Base-by-base conservation (phyloP, 441 rosid genomes). In the Aquilaria agallochum region DNA sequence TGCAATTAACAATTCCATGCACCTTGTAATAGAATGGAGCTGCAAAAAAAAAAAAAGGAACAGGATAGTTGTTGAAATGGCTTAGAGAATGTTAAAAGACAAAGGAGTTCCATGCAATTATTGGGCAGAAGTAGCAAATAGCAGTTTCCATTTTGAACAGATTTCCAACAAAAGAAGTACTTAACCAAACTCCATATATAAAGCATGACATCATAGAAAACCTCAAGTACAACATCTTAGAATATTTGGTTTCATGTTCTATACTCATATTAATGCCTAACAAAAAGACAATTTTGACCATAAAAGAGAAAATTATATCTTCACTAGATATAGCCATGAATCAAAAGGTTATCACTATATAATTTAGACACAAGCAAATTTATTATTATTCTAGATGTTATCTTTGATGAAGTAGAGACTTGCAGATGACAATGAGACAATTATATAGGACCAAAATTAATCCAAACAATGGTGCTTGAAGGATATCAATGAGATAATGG, bases 41-140 rank as follows among this genome's bases (percentile, higher is more conserved):
- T 0, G 50, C 10, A 1, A 0, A 45, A 0, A 69, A 69, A 8
- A 20, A 20, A 20, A 20, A 20, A 20, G 1, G 20, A 58, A 62
- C 11, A 58, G 6, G 2, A 69, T 44, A 0, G 33, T 63, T 32
- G 45, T 69, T 0, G 64, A 69, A 5, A 66, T 66, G 54, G 52
- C 13, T 0, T 3, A 8, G 9, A 58, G 33, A 13, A 51, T 58
- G 63, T 5, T 68, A 5, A 62, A 68, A 11, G 67, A 12, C 8
- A 68, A 61, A 56, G 44, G 52, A 1, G 45, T 61, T 4, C 55
- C 66, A 7, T 46, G 56, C 9, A 30, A 30, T 0, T 27, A 53
- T 12, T 68, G 46, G 51, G 56, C 9, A 5, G 1, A 33, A 60
- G 52, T 31, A 6, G n/a, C 50, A 0, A 1, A 32, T 9, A 46